A percentile compares a stretch with the other conserved stretches of the same genome.
phyloP scores from a whole-genome alignment of 257 asterid genomes.

The Oldenlandia corymbosa region DNA sequence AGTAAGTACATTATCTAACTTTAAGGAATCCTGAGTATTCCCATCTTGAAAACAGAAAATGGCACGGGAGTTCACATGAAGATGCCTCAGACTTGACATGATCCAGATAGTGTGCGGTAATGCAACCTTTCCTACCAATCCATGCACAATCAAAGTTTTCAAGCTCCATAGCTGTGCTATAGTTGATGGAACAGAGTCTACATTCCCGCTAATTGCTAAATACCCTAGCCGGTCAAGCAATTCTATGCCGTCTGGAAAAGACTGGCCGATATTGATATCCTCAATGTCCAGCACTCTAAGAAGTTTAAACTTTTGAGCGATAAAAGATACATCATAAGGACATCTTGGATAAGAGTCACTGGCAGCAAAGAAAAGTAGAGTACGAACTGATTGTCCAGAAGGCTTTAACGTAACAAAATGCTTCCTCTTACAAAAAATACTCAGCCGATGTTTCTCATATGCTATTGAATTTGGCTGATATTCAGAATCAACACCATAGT shows the following conservation, averaged over 20 bases:
- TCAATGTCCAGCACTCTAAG: conserved; percentile 12
- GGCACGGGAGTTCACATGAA: not conserved
- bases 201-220: not conserved
- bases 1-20: not conserved
- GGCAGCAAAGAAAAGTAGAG: not conserved
- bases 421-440: conserved; percentile 3
- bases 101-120: conserved; percentile 3
- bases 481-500: not conserved
- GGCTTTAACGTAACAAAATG: conserved; percentile 2
- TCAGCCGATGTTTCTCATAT: not conserved
- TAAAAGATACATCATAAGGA: not conserved
- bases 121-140: not conserved
- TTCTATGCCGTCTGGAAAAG: not conserved
- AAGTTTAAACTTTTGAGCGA: not conserved
- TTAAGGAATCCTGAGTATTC: not conserved
- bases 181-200: not conserved
- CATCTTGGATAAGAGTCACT: not conserved
- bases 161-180: not conserved
- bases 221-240: conserved; percentile 8
- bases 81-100: not conserved
- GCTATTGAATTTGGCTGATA: not conserved
- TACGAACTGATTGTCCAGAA: conserved; percentile 1
- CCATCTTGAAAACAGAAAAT: not conserved
- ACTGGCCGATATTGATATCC: fast-evolving
- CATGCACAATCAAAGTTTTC: conserved; percentile 5